Evolutionary conservation across 2,329 filamentous ascomycete species (phyloP), one percentile per base, ranked within the genome.

Genomic region (Beauveria sp.): DNA sequence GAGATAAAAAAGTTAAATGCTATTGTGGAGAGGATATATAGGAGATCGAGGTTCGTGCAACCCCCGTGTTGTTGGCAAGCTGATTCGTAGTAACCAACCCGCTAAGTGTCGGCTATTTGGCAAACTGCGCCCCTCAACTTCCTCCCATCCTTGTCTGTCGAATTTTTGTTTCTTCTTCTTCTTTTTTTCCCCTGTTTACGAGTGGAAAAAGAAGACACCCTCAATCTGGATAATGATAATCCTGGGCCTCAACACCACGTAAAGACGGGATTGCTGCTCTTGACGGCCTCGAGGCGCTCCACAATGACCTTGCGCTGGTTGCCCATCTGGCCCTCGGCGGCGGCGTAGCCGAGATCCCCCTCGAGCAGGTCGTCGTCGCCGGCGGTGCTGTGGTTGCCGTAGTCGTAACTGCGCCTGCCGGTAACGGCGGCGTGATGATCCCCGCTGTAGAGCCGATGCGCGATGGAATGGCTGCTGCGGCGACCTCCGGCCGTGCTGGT

Each of bases 271-370:
- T 96, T 96, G 73, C 89, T 89, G 71, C 88, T 91, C 81, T 98
- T 98, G 65, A 99, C 95, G 64, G 93, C 90, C 79, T 99, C 95
- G 63, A 99, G 77, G 65, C 95, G 83, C 80, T 99, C 95, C 53
- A 99, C 93, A 79, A 99, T 98, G 53, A 99, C 95, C 75, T 95
- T 96, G 69, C 93, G 85, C 72, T 89, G 87, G 69, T 92, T 90
- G 14, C 90, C 90, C 75, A 98, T 95, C 85, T 96, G 91, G 28
- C 91, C 95, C 73, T 93, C 91, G 0, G 95, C 95, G 1, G 93
- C 93, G 12, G 93, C 91, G 75, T 96, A 99, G 10, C 95, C 95
- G 31, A 99, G 77, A 74, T 99, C 95, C 1, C 95, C 95, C 69
- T 96, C 93, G 8, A 92, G 80, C 67, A 96, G 90, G 67, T 92